Percentiles rank a stretch among this genome's conserved stretches.
Conservation (phyloP, 1,139 yeast species). For the Zygosaccharomyces sapae region DNA sequence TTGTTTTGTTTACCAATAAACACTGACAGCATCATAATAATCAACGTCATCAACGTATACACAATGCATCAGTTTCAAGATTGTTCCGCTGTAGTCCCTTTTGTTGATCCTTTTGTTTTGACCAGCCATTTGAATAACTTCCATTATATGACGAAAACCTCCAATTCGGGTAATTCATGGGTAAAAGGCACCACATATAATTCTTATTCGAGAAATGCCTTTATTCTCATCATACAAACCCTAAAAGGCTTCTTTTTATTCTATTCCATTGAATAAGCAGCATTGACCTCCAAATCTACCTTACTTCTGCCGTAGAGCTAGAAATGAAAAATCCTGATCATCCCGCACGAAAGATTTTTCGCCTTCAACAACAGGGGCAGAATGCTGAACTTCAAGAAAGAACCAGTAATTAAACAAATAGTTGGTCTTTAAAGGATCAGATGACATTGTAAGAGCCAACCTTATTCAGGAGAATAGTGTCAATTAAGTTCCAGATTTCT, state of each 20-base stretch:
- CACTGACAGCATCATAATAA: conserved; percentile 5
- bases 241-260: not conserved
- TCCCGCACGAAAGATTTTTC: not conserved
- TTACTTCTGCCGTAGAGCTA: too few relatives aligned
- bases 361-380: conserved; percentile 1
- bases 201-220: not conserved
- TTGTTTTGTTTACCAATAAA: conserved; percentile 1
- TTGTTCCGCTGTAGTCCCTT: not conserved
- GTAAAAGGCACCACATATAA: not conserved
- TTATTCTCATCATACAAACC: not conserved
- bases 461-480: not conserved
- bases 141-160: not conserved
- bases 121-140: conserved; percentile 6
- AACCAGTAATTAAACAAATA: conserved; percentile 3
- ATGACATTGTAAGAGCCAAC: conserved; percentile 1
- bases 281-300: too few relatives aligned
- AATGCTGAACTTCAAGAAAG: not conserved
- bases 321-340: not conserved
- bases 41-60: not conserved
- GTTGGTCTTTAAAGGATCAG: not conserved
- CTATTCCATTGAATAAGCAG: too few relatives aligned
- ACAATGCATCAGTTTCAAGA: not conserved
- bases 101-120: too few relatives aligned
- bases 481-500: not conserved
- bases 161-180: not conserved